Evolutionary conservation across 164 flowering plant species (phyloP).

Genomic region (Vitis cinerea): DNA sequence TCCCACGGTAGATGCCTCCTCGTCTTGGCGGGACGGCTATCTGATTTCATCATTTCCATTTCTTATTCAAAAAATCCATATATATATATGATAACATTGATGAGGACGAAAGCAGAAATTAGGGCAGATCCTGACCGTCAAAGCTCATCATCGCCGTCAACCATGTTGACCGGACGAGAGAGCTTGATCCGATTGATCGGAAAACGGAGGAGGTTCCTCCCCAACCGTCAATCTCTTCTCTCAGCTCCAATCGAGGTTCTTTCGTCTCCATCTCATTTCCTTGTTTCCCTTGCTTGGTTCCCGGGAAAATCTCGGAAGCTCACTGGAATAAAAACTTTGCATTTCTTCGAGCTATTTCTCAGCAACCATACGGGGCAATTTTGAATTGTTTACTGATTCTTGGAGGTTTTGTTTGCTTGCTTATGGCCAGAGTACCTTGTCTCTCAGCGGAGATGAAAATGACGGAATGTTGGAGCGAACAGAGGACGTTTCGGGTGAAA

Average conservation of each 20-base stretch:
- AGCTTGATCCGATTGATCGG: slow-evolving; percentile 76
- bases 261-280: background rate
- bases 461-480: slow-evolving; percentile 3
- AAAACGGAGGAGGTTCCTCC: slow-evolving; percentile 70
- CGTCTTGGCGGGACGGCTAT: too few species aligned
- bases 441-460: slow-evolving; percentile 6
- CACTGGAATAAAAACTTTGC: too few species aligned
- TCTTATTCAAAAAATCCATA: too few species aligned
- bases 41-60: too few species aligned
- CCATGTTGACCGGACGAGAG: slow-evolving; percentile 70
- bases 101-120: background rate
- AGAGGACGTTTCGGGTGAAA: slow-evolving; percentile 9
- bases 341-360: background rate
- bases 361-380: too few species aligned
- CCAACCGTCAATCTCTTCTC: slow-evolving; percentile 46
- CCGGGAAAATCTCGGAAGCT: too few species aligned
- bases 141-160: background rate
- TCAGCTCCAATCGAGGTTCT: slow-evolving; percentile 24
- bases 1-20: too few species aligned
- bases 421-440: slow-evolving; percentile 13
- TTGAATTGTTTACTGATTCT: too few species aligned
- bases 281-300: background rate
- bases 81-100: too few species aligned
- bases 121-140: background rate
- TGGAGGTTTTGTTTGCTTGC: background rate